Evolutionary conservation across 139 green algal species (phyloP), one percentile per base, ranked within the genome.

Genomic region (Chloropicon primus): DNA sequence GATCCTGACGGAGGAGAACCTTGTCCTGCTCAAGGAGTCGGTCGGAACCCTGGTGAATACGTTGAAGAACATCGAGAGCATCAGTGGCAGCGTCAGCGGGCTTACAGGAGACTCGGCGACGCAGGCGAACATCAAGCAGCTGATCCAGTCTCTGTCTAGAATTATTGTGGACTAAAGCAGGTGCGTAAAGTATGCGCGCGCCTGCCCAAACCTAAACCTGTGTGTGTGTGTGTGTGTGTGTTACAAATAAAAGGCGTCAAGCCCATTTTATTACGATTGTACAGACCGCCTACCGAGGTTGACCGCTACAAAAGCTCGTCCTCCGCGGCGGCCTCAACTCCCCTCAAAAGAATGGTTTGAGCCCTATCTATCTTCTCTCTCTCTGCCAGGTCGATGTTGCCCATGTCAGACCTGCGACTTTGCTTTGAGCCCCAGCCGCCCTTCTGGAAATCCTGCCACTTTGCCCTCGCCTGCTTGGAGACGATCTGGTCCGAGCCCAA

Each of bases 1-100:
- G 25, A 91, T 98, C 28, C 79, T 98, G 74, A 98, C 91, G 1
- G 87, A 94, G 5, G 94, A 93, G 27, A 98, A 98, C 82, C 90
- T 96, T 53, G 83, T 53, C 77, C 81, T 84, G 22, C 72, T 86
- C 21, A 72, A 77, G 72, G 41, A 86, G 41, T 85, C 77, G 2
- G 82, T 86, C 22, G 26, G 25, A 5, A 87, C 82, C 1, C 75
- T 86, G 24, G 83, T 77, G 0, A 71, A 78, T 21, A 86, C 82
- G 26, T 71, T 86, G 71, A 78, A 80, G 73, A 76, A 86, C 53
- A 81, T 86, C 0, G 82, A 86, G 82, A 80, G 77, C 21, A 86
- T 86, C 41, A 85, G 78, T 28, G 26, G 26, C 22, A 81, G 86
- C 54, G 26, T 86, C 28, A 87, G 82, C 26, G 53, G 78, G n/a